A percentile compares a stretch with the other conserved stretches of the same genome.
phyloP scores from a whole-genome alignment of 148 eudicot genomes.

The Camellia sinensis region DNA sequence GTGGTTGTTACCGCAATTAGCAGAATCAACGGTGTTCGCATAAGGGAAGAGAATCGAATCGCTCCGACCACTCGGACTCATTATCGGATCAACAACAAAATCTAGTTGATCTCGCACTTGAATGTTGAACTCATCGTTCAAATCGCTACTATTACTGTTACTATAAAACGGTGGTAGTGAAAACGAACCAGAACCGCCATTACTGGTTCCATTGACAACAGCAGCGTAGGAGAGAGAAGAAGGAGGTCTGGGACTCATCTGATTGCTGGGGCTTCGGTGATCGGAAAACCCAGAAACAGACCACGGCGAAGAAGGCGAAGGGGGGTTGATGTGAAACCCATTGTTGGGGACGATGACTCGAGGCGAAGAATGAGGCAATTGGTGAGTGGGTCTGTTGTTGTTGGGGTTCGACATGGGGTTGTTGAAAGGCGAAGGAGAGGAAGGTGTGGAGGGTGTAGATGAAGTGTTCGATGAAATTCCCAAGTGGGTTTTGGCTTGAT shows the following conservation, averaged over 20 bases:
- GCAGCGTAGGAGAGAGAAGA: constrained; percentile 53
- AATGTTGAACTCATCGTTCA: constrained; percentile 16
- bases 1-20: constrained; percentile 12
- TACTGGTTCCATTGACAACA: constrained; percentile 39
- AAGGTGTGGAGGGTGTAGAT: constrained; percentile 29
- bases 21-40: constrained; percentile 22
- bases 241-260: constrained; percentile 35
- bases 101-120: constrained; percentile 32
- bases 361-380: constrained; percentile 45
- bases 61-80: constrained; percentile 50
- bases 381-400: constrained; percentile 35
- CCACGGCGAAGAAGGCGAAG: constrained; percentile 65
- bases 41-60: constrained; percentile 40
- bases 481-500: constrained; percentile 44
- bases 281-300: constrained; percentile 34
- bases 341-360: constrained; percentile 37
- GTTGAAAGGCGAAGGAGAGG: constrained; percentile 21
- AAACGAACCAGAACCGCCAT: constrained; percentile 26
- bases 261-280: constrained; percentile 22
- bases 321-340: constrained; percentile 41
- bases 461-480: constrained; percentile 46
- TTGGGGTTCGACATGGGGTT: constrained; percentile 30
- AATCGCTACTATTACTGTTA: background rate
- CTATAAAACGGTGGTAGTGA: constrained; percentile 21
- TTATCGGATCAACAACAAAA: constrained; percentile 32